Percentiles rank a stretch among this genome's conserved stretches.
Conservation (phyloP, 2,329 filamentous ascomycete species). For the Penicillium sp. region DNA sequence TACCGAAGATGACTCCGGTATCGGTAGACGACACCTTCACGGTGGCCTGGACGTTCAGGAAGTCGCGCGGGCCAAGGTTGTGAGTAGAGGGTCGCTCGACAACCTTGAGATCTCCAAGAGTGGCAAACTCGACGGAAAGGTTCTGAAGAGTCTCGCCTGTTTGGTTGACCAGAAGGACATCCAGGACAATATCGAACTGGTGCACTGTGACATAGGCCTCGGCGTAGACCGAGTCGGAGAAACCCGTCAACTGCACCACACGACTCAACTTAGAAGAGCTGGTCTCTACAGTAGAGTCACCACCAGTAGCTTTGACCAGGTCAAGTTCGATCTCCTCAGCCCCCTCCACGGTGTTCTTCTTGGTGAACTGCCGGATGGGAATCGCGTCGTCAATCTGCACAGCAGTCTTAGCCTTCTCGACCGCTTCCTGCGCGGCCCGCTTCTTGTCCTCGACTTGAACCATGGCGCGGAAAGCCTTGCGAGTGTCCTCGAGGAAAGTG, state of each 20-base stretch:
- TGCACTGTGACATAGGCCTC: slow-evolving; percentile 98
- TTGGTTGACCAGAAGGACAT: slow-evolving; percentile 95
- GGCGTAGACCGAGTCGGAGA: slow-evolving; percentile 97
- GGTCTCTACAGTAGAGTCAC: slow-evolving; percentile 79
- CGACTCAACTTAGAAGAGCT: slow-evolving; percentile 90
- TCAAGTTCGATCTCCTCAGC: slow-evolving; percentile 84
- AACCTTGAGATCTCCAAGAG: slow-evolving; percentile 93
- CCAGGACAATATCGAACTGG: slow-evolving; percentile 96
- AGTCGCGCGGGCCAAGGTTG: slow-evolving; percentile 91
- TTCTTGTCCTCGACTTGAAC: slow-evolving; percentile 98
- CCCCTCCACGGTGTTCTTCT: slow-evolving; percentile 81
- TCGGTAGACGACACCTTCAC: slow-evolving; percentile 99
- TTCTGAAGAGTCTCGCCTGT: slow-evolving; percentile 96
- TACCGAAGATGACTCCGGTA: slow-evolving; percentile 97
- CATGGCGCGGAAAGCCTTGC: slow-evolving; percentile 95
- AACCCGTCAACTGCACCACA: slow-evolving; percentile 94
- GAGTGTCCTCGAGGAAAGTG: slow-evolving; percentile 90
- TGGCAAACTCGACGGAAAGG: slow-evolving; percentile 97
- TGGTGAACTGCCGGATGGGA: slow-evolving; percentile 84
- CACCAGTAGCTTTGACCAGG: slow-evolving; percentile 89
- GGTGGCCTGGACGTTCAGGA: slow-evolving; percentile 96
- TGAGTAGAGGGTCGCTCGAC: slow-evolving; percentile 95
- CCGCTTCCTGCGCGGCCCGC: slow-evolving; percentile 87
- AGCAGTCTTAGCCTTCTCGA: slow-evolving; percentile 88
- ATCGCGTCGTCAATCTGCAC: slow-evolving; percentile 96